Conservation (phyloP, 176 grass and related monocot species). For the Hsuehochloa calcarea region DNA sequence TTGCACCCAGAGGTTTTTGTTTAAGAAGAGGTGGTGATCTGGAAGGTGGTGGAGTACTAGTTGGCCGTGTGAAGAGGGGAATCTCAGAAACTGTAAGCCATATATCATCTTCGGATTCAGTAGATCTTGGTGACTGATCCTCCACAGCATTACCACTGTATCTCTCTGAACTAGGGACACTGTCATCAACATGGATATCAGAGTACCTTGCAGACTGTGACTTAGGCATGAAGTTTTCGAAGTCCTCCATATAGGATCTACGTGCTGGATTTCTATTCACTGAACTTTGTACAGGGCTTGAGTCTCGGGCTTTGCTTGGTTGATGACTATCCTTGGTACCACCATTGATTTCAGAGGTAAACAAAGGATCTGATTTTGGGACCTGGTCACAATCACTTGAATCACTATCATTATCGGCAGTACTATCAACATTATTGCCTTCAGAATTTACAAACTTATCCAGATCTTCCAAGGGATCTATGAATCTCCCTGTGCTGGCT, state of each 20-base stretch:
- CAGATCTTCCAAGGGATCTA: slow-evolving; percentile 61
- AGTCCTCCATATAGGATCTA: slow-evolving; percentile 49
- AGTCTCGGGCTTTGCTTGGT: slow-evolving; percentile 35
- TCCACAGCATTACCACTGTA: slow-evolving; percentile 29
- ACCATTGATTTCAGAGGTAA: slow-evolving; percentile 53
- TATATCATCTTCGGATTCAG: slow-evolving; percentile 71
- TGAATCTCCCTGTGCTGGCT: slow-evolving; percentile 46
- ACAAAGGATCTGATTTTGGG: slow-evolving; percentile 51
- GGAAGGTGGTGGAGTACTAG: slow-evolving; percentile 81
- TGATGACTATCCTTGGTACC: slow-evolving; percentile 42
- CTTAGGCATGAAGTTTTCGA: slow-evolving; percentile 43
- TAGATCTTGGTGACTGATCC: slow-evolving; percentile 61
- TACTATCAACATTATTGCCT: slow-evolving; percentile 39
- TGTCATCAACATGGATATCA: slow-evolving; percentile 41
- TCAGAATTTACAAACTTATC: slow-evolving; percentile 34
- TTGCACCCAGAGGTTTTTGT: slow-evolving; percentile 27
- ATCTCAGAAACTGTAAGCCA: slow-evolving; percentile 98
- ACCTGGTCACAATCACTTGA: slow-evolving; percentile 45
- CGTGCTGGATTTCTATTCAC: slow-evolving; percentile 42
- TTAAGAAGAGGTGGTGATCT: slow-evolving; percentile 72
- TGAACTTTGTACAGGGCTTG: slow-evolving; percentile 48
- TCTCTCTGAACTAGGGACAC: slow-evolving; percentile 34
- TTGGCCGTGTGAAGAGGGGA: slow-evolving; percentile 81
- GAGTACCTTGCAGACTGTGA: slow-evolving; percentile 56
- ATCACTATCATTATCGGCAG: slow-evolving; percentile 41